Evolutionary conservation across 805 yeast genomes (phyloP), one percentile per base, ranked within the genome.

Genomic region (Wickerhamiella shivajii): DNA sequence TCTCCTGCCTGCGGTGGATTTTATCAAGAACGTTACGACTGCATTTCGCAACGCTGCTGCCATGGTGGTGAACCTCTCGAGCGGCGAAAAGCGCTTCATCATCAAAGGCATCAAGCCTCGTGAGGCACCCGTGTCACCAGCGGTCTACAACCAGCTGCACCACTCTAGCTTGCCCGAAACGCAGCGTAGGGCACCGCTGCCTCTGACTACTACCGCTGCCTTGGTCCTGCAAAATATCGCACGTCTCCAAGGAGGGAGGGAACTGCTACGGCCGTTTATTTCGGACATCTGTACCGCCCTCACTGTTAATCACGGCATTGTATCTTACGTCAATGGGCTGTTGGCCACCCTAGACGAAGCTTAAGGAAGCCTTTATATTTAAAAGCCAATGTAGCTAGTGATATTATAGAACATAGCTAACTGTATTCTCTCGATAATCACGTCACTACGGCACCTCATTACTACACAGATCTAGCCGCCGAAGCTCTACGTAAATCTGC

Each of bases 91-190:
- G 49, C 78, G 76, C 53, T 90, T 90, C 49, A 81, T 90, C 27
- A 90, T 90, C 48, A 80, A 80, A 56, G 97, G 98, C 9, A 80
- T 90, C 38, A 84, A 79, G 52, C 97, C 98, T 18, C 69, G 98
- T 46, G 58, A 54, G 36, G 41, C 39, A 19, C 55, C 65, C 3
- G 40, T 59, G 18, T 40, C 52, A 10, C 46, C 56, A 9, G 34
- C 44, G 16, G 33, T 16, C 24, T 33, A 31, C 25, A 37, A 31
- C 23, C 24, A 31, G 19, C 22, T 28, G 11, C 32, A 27, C 19
- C 29, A 31, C 24, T 12, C 30, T 15, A 27, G 28, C 18, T 29
- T 37, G 15, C 38, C 40, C 13, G 38, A 29, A 17, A 26, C 34
- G 12, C 29, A 35, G 15, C 32, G 37, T 17, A 29, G 38, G 9